phyloP scores from a whole-genome alignment of 2,329 filamentous ascomycete species.

The Microsporum canis region DNA sequence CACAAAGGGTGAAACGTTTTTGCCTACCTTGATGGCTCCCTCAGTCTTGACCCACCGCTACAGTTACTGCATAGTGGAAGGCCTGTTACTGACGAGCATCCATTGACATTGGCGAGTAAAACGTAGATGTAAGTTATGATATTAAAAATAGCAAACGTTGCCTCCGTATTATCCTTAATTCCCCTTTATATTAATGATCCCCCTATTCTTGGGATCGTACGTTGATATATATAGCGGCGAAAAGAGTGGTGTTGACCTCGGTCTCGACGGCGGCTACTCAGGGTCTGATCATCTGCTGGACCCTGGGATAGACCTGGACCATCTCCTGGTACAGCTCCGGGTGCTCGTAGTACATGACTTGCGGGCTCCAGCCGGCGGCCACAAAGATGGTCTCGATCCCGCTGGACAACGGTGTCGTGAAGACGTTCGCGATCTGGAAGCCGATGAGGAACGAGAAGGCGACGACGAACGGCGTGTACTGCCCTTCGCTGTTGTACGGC shows the following conservation, averaged over 20 bases:
- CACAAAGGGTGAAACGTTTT: no score
- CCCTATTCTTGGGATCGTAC: not conserved
- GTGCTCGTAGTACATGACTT: conserved; percentile 67
- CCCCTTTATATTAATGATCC: no score
- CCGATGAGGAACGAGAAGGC: conserved; percentile 84
- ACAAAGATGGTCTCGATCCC: conserved; percentile 92
- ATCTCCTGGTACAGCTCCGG: conserved; percentile 51
- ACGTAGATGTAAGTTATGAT: no score
- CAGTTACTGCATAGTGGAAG: no score
- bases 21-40: no score
- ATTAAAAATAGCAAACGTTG: no score
- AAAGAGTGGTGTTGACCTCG: not conserved
- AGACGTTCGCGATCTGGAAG: conserved; percentile 77
- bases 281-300: not conserved
- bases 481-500: conserved; percentile 56
- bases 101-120: no score
- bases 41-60: no score
- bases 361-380: conserved; percentile 54
- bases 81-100: no score
- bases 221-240: not conserved
- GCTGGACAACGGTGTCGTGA: conserved; percentile 75
- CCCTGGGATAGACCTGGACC: not conserved
- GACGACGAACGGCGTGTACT: conserved; percentile 65
- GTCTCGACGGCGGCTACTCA: not conserved
- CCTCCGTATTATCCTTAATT: no score